Conservation (phyloP, 129 eudicot species). For the Scalesia atractyloides region DNA sequence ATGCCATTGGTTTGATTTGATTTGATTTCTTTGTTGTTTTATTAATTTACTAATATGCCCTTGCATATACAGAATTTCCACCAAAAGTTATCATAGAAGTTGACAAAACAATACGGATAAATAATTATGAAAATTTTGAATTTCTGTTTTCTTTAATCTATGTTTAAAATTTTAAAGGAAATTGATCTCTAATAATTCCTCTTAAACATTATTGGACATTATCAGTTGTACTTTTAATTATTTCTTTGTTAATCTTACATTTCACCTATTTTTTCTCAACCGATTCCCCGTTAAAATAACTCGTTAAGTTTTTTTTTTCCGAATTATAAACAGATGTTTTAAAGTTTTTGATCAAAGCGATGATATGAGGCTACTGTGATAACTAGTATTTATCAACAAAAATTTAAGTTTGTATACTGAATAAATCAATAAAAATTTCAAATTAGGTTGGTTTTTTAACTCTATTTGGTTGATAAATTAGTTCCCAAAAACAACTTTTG, state of each 20-base stretch:
- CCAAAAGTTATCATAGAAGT: conserved; percentile 22
- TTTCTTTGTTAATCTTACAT: too few relatives aligned
- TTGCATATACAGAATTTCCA: conserved; percentile 7
- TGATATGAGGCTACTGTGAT: too few relatives aligned
- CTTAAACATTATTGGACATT: too few relatives aligned
- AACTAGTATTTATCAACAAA: not conserved
- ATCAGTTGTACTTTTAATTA: too few relatives aligned
- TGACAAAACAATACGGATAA: not conserved
- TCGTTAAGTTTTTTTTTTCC: too few relatives aligned
- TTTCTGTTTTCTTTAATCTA: not conserved
- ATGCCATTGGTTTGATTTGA: not conserved
- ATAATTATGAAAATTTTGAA: not conserved
- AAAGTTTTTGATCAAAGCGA: too few relatives aligned
- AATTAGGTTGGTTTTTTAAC: not conserved
- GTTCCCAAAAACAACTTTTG: not conserved
- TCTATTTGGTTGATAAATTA: not conserved
- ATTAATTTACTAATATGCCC: conserved; percentile 25
- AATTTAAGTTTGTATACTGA: not conserved
- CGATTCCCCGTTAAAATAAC: too few relatives aligned
- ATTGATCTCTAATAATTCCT: too few relatives aligned
- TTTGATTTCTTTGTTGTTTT: not conserved
- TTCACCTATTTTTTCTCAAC: too few relatives aligned
- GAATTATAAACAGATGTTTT: too few relatives aligned
- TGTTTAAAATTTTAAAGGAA: too few relatives aligned
- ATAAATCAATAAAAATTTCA: not conserved